Base-by-base conservation (phyloP, 78 protist genomes). In the Andalucia godoyi region DNA sequence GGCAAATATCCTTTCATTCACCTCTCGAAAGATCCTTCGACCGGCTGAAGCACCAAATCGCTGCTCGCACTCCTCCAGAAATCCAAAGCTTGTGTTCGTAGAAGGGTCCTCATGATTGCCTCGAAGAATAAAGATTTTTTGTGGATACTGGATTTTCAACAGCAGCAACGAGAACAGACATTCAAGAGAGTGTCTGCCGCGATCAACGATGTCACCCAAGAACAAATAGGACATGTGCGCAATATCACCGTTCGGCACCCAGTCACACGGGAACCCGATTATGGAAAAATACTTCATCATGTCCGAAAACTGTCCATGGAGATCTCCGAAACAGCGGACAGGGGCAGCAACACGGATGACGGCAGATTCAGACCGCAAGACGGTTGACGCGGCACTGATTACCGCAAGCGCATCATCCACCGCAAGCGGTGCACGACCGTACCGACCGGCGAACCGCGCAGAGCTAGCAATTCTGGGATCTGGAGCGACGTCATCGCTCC, bases 191-290 rank as follows among this genome's bases (percentile, higher is more conserved):
- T 73, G 77, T 1, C 49, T 18, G 2, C 88, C 88, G 10, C 88
- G 42, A 57, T 83, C 88, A 23, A 83, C 88, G 39, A 33, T 77
- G 68, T 83, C 88, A 32, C 88, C 88, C 40, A 76, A 66, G 60
- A 83, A 83, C 27, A 78, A 29, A 66, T 63, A 72, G 32, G 25
- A 0, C 0, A 4, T n/a, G 46, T 13, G 2, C 68, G 36, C 23
- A 21, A 70, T 9, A 38, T 49, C 72, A 25, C 72, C 66, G 25
- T 25, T 2, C 9, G 25, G 47, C 47, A 42, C 9, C 13, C 27
- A 50, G 30, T 37, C 54, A 54, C 41, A 63, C 7, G 57, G 9
- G 57, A 63, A 29, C 40, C 41, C 34, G 40, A 46, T 63, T 27
- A 46, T 32, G 53, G 46, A 32, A 39, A 65, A 43, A 40, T 46